Base-by-base conservation (phyloP, 495 filamentous ascomycete genomes). In the Darksidea phi region DNA sequence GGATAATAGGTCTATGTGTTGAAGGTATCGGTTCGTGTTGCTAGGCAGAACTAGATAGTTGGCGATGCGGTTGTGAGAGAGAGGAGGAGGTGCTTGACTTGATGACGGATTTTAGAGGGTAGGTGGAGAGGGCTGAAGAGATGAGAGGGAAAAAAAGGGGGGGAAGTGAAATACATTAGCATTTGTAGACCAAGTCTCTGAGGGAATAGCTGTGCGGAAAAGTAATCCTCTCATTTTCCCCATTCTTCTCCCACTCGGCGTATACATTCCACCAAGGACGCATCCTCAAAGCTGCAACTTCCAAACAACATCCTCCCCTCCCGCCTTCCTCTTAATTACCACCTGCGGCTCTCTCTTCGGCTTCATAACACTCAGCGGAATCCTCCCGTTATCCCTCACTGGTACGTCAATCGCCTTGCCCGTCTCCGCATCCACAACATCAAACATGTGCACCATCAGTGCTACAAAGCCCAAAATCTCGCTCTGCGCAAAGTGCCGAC, bases 401-500 rank as follows among this genome's bases (percentile, higher is more conserved):
- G 60, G 57, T 12, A 57, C 28, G 13, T 17, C 45, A 15, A 48
- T 65, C 72, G 62, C 70, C 43, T 7, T 55, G 48, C 36, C 73
- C 71, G 2, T 24, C n/a, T 26, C 37, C 32, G 6, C 13, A 36
- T 43, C 43, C 12, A 11, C 57, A 10, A 80, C 55, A 46, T 80
- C 76, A 59, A 75, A 76, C 13, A 72, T 70, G 64, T 78, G 15
- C 8, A 78, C 57, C n/a, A 79, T 59, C 69, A 74, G 70, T 10
- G 74, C 70, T n/a, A 72, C 70, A 32, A 78, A 36, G 0, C 67
- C 70, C 34, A 80, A 17, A 20, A 80, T 75, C 57, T 79, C 77
- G 15, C 67, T 68, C 10, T 64, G 73, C 1, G 77, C 78, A 70
- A 79, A 80, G 61, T 80, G 76, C 13, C 78, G 64, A 6, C 79